Conservation (phyloP, 2,329 filamentous ascomycete species). For the Elsinoe batatas region DNA sequence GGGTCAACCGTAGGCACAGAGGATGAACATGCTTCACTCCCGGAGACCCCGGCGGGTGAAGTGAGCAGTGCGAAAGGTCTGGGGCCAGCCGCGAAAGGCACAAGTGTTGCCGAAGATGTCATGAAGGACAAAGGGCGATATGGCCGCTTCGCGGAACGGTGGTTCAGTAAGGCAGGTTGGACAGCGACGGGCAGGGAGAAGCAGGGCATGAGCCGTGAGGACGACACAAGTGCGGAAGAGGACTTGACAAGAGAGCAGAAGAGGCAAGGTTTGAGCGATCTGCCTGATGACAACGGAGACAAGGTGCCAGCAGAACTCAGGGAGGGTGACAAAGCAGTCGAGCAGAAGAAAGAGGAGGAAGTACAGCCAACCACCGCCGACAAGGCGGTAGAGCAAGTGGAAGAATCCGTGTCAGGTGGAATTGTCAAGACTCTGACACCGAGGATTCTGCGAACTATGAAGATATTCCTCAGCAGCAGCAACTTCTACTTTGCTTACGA, state of each 20-base stretch:
- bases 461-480: constrained; percentile 68
- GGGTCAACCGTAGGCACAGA: constrained; percentile 27
- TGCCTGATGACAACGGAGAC: constrained; percentile 20
- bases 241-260: constrained; percentile 26
- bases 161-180: constrained; percentile 84
- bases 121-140: constrained; percentile 75
- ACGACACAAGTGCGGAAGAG: constrained; percentile 26
- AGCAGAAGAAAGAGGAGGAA: constrained; percentile 2
- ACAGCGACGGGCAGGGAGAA: constrained; percentile 58
- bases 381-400: constrained; percentile 2
- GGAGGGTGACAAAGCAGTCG: not conserved
- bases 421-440: constrained; percentile 52
- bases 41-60: constrained; percentile 24
- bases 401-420: constrained; percentile 11
- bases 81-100: constrained; percentile 28
- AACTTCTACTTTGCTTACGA: constrained; percentile 97
- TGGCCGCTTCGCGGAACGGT: constrained; percentile 77
- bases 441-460: constrained; percentile 73
- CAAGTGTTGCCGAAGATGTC: constrained; percentile 77
- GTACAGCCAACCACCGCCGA: not conserved
- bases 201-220: constrained; percentile 54
- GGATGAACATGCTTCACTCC: constrained; percentile 24
- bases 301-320: constrained; percentile 22
- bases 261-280: constrained; percentile 26
- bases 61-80: constrained; percentile 26